Base-by-base conservation (phyloP, 441 rosid species). In the Syzygium malaccense region DNA sequence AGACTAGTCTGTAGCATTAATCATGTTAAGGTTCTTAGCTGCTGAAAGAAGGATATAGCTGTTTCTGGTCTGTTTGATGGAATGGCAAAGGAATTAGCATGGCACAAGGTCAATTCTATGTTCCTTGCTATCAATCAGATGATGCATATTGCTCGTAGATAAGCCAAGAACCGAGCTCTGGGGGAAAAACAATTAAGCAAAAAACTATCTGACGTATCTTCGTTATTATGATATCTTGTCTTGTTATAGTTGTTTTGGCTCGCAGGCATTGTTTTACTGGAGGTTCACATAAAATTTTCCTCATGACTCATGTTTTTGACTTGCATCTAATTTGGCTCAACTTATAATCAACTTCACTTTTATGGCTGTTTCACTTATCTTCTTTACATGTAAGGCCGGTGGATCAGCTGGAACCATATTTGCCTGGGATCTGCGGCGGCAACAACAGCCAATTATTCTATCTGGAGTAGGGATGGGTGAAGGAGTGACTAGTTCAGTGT, bases 381-480 rank as follows among this genome's bases (percentile, higher is more conserved):
- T 87, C 49, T 90, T 75, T 90, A 57, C 75, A 66, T 91, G 30
- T 91, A 97, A 97, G 99, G 99, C 97, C 23, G 99, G 99, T 91
- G 99, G 99, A 66, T 98, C 99, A 30, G 92, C 93, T 5, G 99
- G 98, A 37, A 91, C 94, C 86, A 92, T 95, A 64, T 96, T 98
- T 93, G 99, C 96, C 56, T 98, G 98, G 99, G 99, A 98, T 92
- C 93, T 95, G 85, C 93, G 99, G 30, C 91, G 95, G 93, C 98
- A 92, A n/a, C 94, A 94, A 84, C 94, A 94, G 55, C 95, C 99
- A 56, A 92, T 95, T 88, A 88, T 96, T 85, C 97, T 98, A 60
- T 95, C 98, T 90, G 98, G 98, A 85, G 57, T 88, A 15, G 93
- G 91, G 85, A 87, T 89, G 41, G 95, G 91, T 86, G 92, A 90